Percentiles rank a stretch among this genome's conserved stretches.
phyloP scores from a whole-genome alignment of 768 basidiomycete species.

The Rubroboletus pulcherrimus region DNA sequence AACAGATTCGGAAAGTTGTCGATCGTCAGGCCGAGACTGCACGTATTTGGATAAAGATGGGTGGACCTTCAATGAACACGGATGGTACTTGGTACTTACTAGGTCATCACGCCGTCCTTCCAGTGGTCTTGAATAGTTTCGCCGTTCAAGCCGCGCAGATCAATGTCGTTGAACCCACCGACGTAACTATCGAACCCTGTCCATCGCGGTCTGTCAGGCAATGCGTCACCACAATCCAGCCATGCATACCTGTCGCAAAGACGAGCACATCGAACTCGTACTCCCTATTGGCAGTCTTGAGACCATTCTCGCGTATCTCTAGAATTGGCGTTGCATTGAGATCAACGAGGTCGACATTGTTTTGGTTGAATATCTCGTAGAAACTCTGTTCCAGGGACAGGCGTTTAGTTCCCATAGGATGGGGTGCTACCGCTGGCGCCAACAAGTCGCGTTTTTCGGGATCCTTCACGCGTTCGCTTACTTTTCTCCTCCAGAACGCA shows the following conservation, averaged over 20 bases:
- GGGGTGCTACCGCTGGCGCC: conserved; percentile 12
- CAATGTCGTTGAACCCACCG: conserved; percentile 5
- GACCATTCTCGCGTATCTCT: conserved; percentile 7
- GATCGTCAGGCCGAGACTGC: conserved; percentile 15
- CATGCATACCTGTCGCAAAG: conserved; percentile 13
- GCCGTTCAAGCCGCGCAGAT: conserved; percentile 10
- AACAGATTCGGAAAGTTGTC: conserved; percentile 15
- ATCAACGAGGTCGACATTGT: conserved; percentile 18
- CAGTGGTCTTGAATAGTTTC: conserved; percentile 15
- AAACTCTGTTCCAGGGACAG: conserved; percentile 7
- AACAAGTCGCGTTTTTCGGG: conserved; percentile 10
- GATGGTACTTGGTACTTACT: background rate
- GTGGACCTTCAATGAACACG: background rate
- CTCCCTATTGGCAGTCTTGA: conserved; percentile 6
- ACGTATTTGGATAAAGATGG: background rate
- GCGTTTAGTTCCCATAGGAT: conserved; percentile 9
- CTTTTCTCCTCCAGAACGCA: conserved; percentile 14
- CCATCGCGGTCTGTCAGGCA: background rate
- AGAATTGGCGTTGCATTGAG: conserved; percentile 3
- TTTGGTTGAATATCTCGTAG: conserved; percentile 15
- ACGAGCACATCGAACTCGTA: conserved; percentile 13
- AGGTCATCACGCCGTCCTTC: conserved; percentile 11
- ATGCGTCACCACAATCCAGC: background rate
- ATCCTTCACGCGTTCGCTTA: conserved; percentile 11
- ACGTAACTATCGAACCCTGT: conserved; percentile 12